Evolutionary conservation across 441 rosid genomes (phyloP).

Genomic region (Brassica hybrid): DNA sequence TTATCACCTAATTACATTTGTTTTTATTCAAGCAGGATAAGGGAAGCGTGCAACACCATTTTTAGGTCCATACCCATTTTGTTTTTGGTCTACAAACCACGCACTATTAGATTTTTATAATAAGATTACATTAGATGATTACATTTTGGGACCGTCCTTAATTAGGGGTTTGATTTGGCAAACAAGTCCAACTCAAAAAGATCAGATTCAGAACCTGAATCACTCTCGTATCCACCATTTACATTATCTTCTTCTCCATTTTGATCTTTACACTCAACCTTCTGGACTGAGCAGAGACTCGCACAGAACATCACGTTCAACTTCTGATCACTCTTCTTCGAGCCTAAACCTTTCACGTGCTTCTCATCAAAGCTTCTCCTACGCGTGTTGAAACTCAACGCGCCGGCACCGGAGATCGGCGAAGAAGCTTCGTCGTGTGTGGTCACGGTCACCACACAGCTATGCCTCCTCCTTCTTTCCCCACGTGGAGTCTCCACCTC

Average conservation of each 20-base stretch:
- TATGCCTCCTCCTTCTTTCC: slow-evolving; percentile 66
- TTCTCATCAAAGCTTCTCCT: slow-evolving; percentile 62
- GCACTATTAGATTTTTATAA: not conserved
- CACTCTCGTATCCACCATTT: slow-evolving; percentile 73
- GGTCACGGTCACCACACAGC: slow-evolving; percentile 51
- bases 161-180: slow-evolving; percentile 16
- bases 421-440: slow-evolving; percentile 55
- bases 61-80: not conserved
- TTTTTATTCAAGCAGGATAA: not conserved
- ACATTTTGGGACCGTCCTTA: not conserved
- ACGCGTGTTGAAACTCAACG: slow-evolving; percentile 58
- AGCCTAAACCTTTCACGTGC: slow-evolving; percentile 34
- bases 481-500: slow-evolving; percentile 68
- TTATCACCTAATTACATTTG: not conserved
- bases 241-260: slow-evolving; percentile 36
- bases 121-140: slow-evolving; percentile 16
- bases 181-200: slow-evolving; percentile 75
- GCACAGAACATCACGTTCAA: slow-evolving; percentile 37
- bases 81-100: not conserved
- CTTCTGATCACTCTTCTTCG: slow-evolving; percentile 38
- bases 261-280: slow-evolving; percentile 35
- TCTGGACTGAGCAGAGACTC: slow-evolving; percentile 50
- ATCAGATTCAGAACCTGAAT: slow-evolving; percentile 95
- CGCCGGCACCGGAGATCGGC: slow-evolving; percentile 55
- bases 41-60: not conserved